Conservation (phyloP, 2,329 filamentous ascomycete genomes). For the Sclerotinia spermophila region DNA sequence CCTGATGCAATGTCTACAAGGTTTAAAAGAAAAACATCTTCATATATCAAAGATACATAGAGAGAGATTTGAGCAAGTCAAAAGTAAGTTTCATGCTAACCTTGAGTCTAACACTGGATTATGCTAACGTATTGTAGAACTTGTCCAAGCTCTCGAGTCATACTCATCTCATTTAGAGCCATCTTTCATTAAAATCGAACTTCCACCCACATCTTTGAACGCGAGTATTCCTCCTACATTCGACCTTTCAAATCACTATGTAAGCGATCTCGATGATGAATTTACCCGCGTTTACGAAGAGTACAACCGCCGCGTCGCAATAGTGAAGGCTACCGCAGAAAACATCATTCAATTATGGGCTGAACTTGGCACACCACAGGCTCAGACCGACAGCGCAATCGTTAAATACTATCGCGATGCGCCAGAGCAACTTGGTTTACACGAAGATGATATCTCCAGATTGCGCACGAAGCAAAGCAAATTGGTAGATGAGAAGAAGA, state of each 20-base stretch:
- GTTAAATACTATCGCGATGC: slow-evolving; percentile 86
- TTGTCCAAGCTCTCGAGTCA: slow-evolving; percentile 88
- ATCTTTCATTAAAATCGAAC: slow-evolving; percentile 77
- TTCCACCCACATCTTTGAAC: slow-evolving; percentile 78
- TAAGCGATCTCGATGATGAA: slow-evolving; percentile 80
- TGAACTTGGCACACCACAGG: slow-evolving; percentile 89
- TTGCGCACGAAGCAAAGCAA: slow-evolving; percentile 75
- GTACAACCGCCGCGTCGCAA: slow-evolving; percentile 77
- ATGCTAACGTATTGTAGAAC: slow-evolving; percentile 55
- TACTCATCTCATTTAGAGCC: slow-evolving; percentile 95
- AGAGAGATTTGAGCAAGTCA: slow-evolving; percentile 92
- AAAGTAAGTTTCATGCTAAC: slow-evolving; percentile 58
- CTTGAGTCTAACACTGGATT: neutral
- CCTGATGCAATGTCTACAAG: slow-evolving; percentile 72
- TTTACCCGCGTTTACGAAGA: slow-evolving; percentile 96
- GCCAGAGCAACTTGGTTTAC: slow-evolving; percentile 89
- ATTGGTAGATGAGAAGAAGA: slow-evolving; percentile 82
- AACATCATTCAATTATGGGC: slow-evolving; percentile 94
- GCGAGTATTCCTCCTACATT: slow-evolving; percentile 77
- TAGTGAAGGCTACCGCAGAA: slow-evolving; percentile 71
- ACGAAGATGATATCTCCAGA: slow-evolving; percentile 76
- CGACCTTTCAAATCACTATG: slow-evolving; percentile 87
- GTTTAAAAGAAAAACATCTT: slow-evolving; percentile 79
- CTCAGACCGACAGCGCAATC: slow-evolving; percentile 82
- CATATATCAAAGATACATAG: slow-evolving; percentile 78